Percentiles rank a stretch among this genome's conserved stretches.
Evolutionary conservation across 495 filamentous ascomycete species (phyloP).

Genomic region (Ascodesmis nigricans): DNA sequence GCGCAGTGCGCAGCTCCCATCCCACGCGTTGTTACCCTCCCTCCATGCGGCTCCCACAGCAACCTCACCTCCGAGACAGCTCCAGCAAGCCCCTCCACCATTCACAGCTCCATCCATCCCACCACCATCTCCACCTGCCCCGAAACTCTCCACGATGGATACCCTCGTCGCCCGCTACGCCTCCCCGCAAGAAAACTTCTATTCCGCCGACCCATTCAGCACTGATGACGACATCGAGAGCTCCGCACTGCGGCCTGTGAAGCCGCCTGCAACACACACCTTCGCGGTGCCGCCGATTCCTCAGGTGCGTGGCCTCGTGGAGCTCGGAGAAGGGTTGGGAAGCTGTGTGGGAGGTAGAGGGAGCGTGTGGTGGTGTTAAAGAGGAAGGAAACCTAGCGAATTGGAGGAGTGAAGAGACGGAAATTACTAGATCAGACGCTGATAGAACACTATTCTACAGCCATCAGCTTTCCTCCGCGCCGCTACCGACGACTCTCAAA

Average conservation of each 20-base stretch:
- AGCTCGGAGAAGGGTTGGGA: not conserved
- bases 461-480: constrained; percentile 71
- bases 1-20: too few relatives aligned
- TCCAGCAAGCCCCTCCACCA: constrained; percentile 1
- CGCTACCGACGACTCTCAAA: constrained; percentile 88
- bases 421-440: too few relatives aligned
- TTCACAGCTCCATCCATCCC: not conserved
- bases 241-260: constrained; percentile 28
- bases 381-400: constrained; percentile 2
- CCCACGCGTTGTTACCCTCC: too few relatives aligned
- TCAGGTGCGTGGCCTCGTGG: constrained; percentile 40
- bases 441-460: constrained; percentile 3
- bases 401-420: constrained; percentile 1
- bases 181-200: constrained; percentile 37
- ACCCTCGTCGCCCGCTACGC: constrained; percentile 73
- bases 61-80: not conserved
- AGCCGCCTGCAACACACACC: constrained; percentile 53
- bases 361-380: too few relatives aligned
- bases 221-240: constrained; percentile 44
- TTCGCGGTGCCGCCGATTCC: constrained; percentile 88
- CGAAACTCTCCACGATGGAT: constrained; percentile 43
- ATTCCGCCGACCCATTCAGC: too few relatives aligned
- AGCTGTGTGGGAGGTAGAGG: not conserved
- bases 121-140: not conserved
- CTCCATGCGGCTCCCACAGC: too few relatives aligned